Base-by-base conservation (phyloP, 2,329 filamentous ascomycete species). In the Arthrobotrys musiformis region DNA sequence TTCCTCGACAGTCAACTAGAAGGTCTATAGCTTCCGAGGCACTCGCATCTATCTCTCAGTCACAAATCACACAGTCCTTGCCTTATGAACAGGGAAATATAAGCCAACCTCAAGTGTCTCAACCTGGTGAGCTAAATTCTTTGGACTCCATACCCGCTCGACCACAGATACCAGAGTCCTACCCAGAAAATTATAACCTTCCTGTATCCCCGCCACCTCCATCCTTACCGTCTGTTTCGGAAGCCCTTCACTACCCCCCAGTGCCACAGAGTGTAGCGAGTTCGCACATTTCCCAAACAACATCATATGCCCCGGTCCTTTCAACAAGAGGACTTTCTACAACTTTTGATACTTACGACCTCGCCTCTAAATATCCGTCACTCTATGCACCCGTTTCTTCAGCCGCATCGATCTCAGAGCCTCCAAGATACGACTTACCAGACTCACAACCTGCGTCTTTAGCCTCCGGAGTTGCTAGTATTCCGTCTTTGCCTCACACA, bases 131-230 rank as follows among this genome's bases (percentile, higher is more conserved):
- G 33, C 26, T 28, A 42, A 9, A 7, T 22, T 22, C 35, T 9
- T 30, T 46, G 3, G 9, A 8, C 15, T 52, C 56, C n/a, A 17
- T 30, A 1, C 24, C 40, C 28, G 15, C 56, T 48, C 50, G 28
- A 11, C 17, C 30, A 26, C 30, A 58, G 30, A 26, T 40, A 26
- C 33, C 26, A 6, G 42, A 28, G 8, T 11, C 46, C 35, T 48
- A 61, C 13, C 58, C 73, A 9, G 50, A 70, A n/a, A 30, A 33
- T 22, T 70, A 67, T 28, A 50, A 28, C 8, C 52, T 77, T 22
- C 73, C 73, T 8, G 50, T 35, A 40, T 77, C 73, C 9, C 73
- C 73, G 2, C 73, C 73, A 28, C 73, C 73, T 6, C 73, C 66
- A n/a, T 70, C 73, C 3, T 17, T 67, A 4, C 66, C 66, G 9